Percentiles rank a stretch among this genome's conserved stretches.
Evolutionary conservation across 306 rosid genomes (phyloP).

Genomic region (Fagus sylvatica): DNA sequence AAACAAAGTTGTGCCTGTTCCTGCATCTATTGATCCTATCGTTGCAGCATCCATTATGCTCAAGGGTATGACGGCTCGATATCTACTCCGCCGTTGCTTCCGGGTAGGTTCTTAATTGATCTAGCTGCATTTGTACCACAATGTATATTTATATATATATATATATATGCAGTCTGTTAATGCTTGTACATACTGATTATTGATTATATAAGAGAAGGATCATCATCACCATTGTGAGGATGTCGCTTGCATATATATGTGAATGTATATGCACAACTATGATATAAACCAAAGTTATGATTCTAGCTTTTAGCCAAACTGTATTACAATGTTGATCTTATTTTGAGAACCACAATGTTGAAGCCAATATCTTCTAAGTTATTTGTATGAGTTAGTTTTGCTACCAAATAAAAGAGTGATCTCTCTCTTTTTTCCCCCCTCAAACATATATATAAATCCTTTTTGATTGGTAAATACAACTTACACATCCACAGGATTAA

Average conservation of each 20-base stretch:
- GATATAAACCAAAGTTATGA: background rate
- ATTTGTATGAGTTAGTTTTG: background rate
- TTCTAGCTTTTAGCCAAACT: background rate
- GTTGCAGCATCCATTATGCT: conserved; percentile 69
- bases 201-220: background rate
- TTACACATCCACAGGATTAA: background rate
- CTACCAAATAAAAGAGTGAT: background rate
- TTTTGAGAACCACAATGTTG: background rate
- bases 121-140: background rate
- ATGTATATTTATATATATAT: background rate
- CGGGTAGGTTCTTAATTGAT: conserved; percentile 49
- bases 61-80: conserved; percentile 84
- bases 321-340: background rate
- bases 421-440: no score
- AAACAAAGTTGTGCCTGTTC: conserved; percentile 69
- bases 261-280: background rate
- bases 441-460: no score
- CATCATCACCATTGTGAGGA: background rate
- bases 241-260: background rate
- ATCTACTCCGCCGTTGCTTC: conserved; percentile 69
- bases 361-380: background rate
- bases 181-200: background rate
- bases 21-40: conserved; percentile 67
- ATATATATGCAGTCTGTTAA: background rate
- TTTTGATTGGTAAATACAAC: no score